These are phyloP conservation scores for Stagonosporopsis vannaccii DNA, from an alignment of 2,329 filamentous ascomycete species.

Conservation along the genomic window DNA sequence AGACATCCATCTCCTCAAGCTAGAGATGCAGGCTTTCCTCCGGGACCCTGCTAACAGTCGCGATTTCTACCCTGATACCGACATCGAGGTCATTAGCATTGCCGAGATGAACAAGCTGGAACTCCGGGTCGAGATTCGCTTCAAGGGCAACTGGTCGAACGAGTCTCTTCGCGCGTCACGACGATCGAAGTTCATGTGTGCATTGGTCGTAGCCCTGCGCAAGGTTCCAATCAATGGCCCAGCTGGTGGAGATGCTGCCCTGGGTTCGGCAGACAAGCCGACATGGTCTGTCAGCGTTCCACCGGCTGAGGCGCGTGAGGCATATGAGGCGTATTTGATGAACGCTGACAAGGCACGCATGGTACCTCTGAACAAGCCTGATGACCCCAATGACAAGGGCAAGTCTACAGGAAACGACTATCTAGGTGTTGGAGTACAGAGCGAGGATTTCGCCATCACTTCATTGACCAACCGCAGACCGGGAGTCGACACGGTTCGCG, in stretches of 20 bases:
- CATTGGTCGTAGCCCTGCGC: conserved; percentile 82
- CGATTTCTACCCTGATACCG: conserved; percentile 87
- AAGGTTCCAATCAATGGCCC: conserved; percentile 86
- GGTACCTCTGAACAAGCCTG: conserved; percentile 58
- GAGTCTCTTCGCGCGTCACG: conserved; percentile 80
- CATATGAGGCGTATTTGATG: conserved; percentile 59
- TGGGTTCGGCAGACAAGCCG: conserved; percentile 73
- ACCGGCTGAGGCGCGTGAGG: conserved; percentile 70
- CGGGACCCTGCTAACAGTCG: conserved; percentile 82
- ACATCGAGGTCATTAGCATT: conserved; percentile 78
- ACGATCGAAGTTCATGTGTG: conserved; percentile 96
- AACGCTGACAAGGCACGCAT: conserved; percentile 71
- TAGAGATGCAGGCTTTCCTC: conserved; percentile 87
- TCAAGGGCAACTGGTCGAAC: conserved; percentile 75
- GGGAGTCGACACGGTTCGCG: conserved; percentile 53
- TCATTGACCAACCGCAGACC: conserved; percentile 55
- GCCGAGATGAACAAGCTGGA: conserved; percentile 87
- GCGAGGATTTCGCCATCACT: conserved; percentile 53
- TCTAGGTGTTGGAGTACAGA: conserved; percentile 31
- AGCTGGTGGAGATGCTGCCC: conserved; percentile 71
- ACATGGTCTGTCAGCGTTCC: conserved; percentile 79
- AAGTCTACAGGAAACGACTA: conserved; percentile 46
- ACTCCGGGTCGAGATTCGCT: conserved; percentile 82
- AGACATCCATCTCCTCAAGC: conserved; percentile 83
- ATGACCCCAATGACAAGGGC: conserved; percentile 35